Base-by-base conservation (phyloP, 805 yeast genomes). In the Allodekkera sacchari region DNA sequence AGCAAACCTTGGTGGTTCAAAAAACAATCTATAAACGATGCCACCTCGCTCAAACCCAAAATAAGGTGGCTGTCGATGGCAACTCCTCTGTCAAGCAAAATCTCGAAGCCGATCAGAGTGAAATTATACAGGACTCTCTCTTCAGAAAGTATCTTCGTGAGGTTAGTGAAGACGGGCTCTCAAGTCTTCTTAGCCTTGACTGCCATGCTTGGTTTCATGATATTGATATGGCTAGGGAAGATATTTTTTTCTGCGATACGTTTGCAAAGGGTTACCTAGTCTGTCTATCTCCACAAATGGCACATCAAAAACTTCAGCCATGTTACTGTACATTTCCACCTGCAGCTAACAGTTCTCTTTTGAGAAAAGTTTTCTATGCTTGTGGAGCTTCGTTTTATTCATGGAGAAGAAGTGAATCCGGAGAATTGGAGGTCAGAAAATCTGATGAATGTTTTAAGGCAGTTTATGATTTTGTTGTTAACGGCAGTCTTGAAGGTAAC, bases 371-470 rank as follows among this genome's bases (percentile, higher is more conserved):
- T 2, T 63, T 63, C 13, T 43, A 50, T 29, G 59, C 66, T 8
- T 63, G 68, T 45, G 71, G 69, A 7, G 61, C 64, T 3, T 42
- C 67, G 0, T 62, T 46, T 37, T 34, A 63, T 9, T 55, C 59
- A 4, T 58, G 59, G 57, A 44, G 47, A 10, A 48, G 52, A 15
- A 47, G 49, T 1, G 52, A 47, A 4, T 39, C 58, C 36, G 33
- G 47, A 11, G 30, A 39, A 11, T 18, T 52, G 6, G 41, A 54
- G 4, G 36, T 43, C 7, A 38, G 40, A 16, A 57, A 50, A 21
- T 45, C 48, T 18, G 36, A 33, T 10, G 45, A 45, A 5, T 41
- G 55, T 3, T 27, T 42, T 8, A 26, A 37, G 9, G 32, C 52
- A 23, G 36, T 59, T 3, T 27, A 39, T 15, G 34, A 39, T 7